These are phyloP conservation scores for Blastocystis sp. DNA, from an alignment of 352 stramenopile species.

Conservation along the genomic window DNA sequence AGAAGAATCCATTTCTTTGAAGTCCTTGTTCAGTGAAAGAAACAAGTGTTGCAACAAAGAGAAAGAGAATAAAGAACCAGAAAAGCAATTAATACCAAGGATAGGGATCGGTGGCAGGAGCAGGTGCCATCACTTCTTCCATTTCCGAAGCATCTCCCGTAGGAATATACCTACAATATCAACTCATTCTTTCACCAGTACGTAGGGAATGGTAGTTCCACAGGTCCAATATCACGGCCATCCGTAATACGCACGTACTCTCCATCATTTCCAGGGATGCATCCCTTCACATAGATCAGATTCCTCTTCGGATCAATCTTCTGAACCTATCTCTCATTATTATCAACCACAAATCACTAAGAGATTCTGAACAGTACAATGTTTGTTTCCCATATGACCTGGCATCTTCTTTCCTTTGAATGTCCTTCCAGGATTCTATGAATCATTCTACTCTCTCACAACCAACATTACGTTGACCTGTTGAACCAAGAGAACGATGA, in stretches of 20 bases:
- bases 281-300: constrained; percentile 84
- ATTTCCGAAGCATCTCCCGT: background rate
- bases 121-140: background rate
- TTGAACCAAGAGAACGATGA: constrained; percentile 87
- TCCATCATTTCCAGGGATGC: constrained; percentile 80
- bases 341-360: constrained; percentile 65
- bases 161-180: constrained; percentile 38
- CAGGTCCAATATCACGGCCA: background rate
- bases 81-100: constrained; percentile 21
- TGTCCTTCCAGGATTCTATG: constrained; percentile 84
- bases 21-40: background rate
- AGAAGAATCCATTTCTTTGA: background rate
- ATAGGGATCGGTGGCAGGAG: constrained; percentile 34
- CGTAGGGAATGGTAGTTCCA: constrained; percentile 41
- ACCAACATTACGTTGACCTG: constrained; percentile 83
- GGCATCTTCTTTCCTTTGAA: constrained; percentile 99
- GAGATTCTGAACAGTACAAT: constrained; percentile 86
- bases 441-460: background rate
- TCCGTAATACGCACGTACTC: constrained; percentile 62
- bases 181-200: background rate
- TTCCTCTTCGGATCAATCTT: constrained; percentile 84
- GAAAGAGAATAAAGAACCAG: background rate
- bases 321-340: constrained; percentile 70
- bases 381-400: constrained; percentile 85
- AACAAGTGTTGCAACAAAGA: background rate